Evolutionary conservation across 2,329 filamentous ascomycete species (phyloP), one percentile per base, ranked within the genome.

Genomic region (Stachybotrys elegans): DNA sequence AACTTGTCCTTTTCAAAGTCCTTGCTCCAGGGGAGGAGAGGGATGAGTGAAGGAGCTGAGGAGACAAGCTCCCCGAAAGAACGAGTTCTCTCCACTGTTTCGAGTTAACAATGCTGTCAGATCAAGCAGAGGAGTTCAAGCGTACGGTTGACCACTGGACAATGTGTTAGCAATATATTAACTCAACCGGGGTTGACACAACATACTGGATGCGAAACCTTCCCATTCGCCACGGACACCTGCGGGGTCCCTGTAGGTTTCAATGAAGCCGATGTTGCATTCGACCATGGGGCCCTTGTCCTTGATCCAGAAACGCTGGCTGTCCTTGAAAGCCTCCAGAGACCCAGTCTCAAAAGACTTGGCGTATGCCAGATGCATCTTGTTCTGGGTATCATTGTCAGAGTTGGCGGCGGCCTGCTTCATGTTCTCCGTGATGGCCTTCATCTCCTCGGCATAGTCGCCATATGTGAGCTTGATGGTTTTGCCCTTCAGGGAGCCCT

Each of bases 1-100:
- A 98, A 98, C 58, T 86, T 90, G 71, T 96, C 91, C 67, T 97
- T 97, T 62, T 98, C 93, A 53, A 97, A 98, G 1, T 88, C 86
- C 38, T 79, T 78, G 27, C 75, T 72, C 93, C 93, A 98, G 0
- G 93, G 93, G 13, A 98, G 72, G 49, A 94, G 81, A 6, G 90
- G 88, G 42, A 98, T 96, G 60, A 95, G 83, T 37, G 73, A 72
- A 11, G 90, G 86, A 0, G 93, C 91, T 21, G 83, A 83, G 17
- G 83, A 76, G 5, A 97, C 93, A 2, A 97, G 79, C 53, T 86
- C 84, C 7, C 85, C 86, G 59, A 97, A 97, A 1, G 91, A 88
- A 46, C 79, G 79, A 1, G 92, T 98, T 17, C 92, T 83, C 63
- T 96, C 92, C 58, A 92, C 59, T 67, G 45, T 5, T 16, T 36